Base-by-base conservation (phyloP, 139 green algal genomes). In the Chlorella sp. region DNA sequence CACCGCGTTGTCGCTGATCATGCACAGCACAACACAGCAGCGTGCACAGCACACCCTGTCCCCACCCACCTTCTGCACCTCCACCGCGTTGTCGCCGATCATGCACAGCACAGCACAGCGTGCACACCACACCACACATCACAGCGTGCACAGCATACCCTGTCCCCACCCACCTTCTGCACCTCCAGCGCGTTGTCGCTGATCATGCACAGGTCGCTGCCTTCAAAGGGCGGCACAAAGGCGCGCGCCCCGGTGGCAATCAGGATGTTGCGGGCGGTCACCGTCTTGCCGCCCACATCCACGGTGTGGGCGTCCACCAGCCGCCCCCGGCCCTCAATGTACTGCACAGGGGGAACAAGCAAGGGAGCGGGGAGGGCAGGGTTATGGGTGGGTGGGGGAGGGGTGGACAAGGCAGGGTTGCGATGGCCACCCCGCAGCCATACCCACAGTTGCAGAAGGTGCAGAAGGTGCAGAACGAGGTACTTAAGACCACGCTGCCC, bases 101-200 rank as follows among this genome's bases (percentile, higher is more conserved):
- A 80, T 36, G 28, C 73, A 80, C 73, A 48, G 34, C n/a, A 28
- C 34, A 26, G 16, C 64, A 81, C 75, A 81, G 7, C 34, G 5
- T 3, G 28, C 40, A 64, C 28, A 34, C 12, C 32, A 2, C 32
- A 37, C 48, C 37, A 15, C 7, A 14, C 39, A 36, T 3, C 39
- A 34, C 16, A 36, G 30, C 48, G 71, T 71, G 64, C 69, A 36
- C 69, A n/a, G 30, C 82, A 53, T 26, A 28, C 61, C 24, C 32
- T n/a, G 66, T 93, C 57, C 94, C 89, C 37, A 71, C 97, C 95
- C 48, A 94, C 77, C 75, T 96, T 75, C 0, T 85, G 40, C 57
- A 99, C 91, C 79, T 97, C 95, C 79, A 99, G 94, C 36, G 96
- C 96, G 60, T 99, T 92, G 91, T 99, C 98, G 21, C 84, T 95